Base-by-base conservation (phyloP, 345 rosid genomes). In the Orychophragmus violaceus region DNA sequence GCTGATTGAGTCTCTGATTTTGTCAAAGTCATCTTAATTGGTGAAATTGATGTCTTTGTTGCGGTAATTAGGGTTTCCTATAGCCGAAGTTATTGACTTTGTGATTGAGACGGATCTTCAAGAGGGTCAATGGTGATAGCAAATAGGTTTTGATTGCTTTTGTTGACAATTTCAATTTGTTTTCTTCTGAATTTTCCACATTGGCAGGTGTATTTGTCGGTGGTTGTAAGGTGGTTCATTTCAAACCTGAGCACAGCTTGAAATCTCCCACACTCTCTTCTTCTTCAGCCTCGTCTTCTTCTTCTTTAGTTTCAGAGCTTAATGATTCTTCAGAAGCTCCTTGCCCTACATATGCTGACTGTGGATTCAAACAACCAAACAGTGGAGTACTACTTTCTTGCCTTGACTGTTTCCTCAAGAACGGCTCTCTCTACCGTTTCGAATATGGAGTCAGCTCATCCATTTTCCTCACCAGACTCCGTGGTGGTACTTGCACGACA, bases 181-280 rank as follows among this genome's bases (percentile, higher is more conserved):
- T 28, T 67, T 57, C 64, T 33, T 68, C 35, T 58, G 58, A 23
- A 25, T 48, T 59, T 50, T 59, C 41, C 11, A 69, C 59, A 29
- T 51, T 29, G 58, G 60, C 71, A 94, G 99, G 97, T 22, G 81
- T 94, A 30, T 94, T 75, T 79, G 97, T 94, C 14, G 99, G 99
- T 55, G 97, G 97, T 72, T 84, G 90, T 86, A 94, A 94, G 79
- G 92, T 94, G 59, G 97, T 94, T 67, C 99, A 90, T 63, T 94
- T 94, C 79, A 85, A 82, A 67, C 96, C 96, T 41, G 84, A 86
- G 72, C 77, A 59, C 3, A 81, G 62, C 57, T 14, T 27, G 22
- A 8, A 52, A 27, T 29, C 57, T 50, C 30, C 54, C 17, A 23
- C 54, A 12, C 54, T 5, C 28, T 22, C 55, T 49, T 12, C 54